These are phyloP conservation scores for Xylaria venustula DNA, from an alignment of 495 filamentous ascomycete species.

Conservation along the genomic window DNA sequence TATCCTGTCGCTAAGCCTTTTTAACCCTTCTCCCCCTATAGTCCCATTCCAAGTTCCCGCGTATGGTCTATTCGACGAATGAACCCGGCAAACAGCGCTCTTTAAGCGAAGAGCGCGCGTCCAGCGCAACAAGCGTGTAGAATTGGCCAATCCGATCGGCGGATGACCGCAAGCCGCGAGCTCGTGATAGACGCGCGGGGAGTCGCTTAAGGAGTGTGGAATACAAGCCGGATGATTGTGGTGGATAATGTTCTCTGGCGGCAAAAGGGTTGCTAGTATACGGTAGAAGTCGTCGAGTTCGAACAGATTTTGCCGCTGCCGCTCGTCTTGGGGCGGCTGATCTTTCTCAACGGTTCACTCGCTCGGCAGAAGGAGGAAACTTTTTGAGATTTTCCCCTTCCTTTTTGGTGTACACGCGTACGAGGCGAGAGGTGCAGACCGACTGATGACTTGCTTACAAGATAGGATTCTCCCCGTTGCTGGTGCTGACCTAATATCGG, in stretches of 20 bases:
- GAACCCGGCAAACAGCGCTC: not conserved
- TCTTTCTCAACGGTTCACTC: not conserved
- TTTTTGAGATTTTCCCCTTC: too few species aligned
- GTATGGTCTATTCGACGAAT: not conserved
- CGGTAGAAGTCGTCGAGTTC: conserved; percentile 5
- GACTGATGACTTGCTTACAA: not conserved
- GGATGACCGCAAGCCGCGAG: not conserved
- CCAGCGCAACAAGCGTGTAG: not conserved
- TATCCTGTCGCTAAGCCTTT: conserved; percentile 1
- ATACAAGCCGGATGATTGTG: conserved; percentile 7
- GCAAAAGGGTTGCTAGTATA: conserved; percentile 7
- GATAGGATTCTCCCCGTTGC: not conserved
- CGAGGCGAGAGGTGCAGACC: not conserved
- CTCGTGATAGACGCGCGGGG: conserved; percentile 11
- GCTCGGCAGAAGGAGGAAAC: not conserved
- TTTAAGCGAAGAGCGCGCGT: conserved; percentile 8
- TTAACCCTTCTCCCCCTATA: not conserved
- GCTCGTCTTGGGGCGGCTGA: conserved; percentile 10
- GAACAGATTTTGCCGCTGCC: conserved; percentile 3
- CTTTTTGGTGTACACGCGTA: not conserved
- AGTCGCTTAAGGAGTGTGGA: conserved; percentile 10
- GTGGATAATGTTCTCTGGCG: conserved; percentile 5
- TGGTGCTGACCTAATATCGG: not conserved
- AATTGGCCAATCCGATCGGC: conserved; percentile 8
- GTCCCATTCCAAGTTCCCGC: not conserved